A percentile compares a stretch with the other conserved stretches of the same genome.
Conservation (phyloP, 2,329 filamentous ascomycete genomes). For the Aspergillus calidoustus region DNA sequence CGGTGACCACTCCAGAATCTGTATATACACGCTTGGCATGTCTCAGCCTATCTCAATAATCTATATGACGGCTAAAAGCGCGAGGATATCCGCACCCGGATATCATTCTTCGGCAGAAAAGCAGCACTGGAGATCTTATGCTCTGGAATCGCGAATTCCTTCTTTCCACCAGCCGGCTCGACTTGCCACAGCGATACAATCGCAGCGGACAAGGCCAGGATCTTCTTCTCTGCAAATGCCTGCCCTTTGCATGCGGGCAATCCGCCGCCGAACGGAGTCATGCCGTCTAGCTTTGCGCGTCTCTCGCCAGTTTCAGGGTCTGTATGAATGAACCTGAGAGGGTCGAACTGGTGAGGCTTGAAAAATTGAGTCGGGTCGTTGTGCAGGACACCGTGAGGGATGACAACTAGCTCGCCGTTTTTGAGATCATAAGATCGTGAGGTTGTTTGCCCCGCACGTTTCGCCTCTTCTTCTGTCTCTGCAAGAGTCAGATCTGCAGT, state of each 20-base stretch:
- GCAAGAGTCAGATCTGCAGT: conserved; percentile 44
- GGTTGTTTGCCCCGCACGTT: conserved; percentile 28
- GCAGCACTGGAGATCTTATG: conserved; percentile 55
- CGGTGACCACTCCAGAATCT: not conserved
- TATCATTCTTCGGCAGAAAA: conserved; percentile 56
- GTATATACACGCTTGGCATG: not conserved
- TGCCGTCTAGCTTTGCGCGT: conserved; percentile 44
- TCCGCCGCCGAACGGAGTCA: conserved; percentile 57
- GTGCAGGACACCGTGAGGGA: conserved; percentile 52
- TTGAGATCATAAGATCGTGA: conserved; percentile 46
- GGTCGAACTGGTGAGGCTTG: conserved; percentile 49
- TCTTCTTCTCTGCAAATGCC: conserved; percentile 55
- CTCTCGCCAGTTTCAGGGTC: conserved; percentile 41
- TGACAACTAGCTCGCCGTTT: conserved; percentile 49
- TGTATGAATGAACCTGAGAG: conserved; percentile 52
- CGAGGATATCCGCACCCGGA: conserved; percentile 59
- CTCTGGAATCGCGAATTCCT: conserved; percentile 57
- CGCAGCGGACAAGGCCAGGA: conserved; percentile 56
- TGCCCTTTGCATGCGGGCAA: conserved; percentile 56
- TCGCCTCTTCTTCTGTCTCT: conserved; percentile 46
- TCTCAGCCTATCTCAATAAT: not conserved
- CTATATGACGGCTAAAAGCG: conserved; percentile 32
- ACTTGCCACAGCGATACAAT: conserved; percentile 63
- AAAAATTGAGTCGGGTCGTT: conserved; percentile 46
- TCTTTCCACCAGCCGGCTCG: conserved; percentile 48